Conservation (phyloP, 2,329 filamentous ascomycete species). For the Blumeria hordei region DNA sequence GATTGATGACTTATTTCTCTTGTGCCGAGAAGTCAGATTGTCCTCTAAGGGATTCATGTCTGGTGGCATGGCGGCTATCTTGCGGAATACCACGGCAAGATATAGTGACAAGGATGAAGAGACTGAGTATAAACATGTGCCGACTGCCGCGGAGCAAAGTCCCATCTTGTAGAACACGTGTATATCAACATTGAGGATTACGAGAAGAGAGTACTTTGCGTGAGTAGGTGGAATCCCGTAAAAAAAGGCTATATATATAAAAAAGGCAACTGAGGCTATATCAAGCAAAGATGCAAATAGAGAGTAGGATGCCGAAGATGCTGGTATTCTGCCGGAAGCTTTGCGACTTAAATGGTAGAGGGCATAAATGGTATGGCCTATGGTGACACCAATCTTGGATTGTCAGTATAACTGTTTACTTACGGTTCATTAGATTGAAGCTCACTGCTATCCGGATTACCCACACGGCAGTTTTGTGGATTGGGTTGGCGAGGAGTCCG, state of each 20-base stretch:
- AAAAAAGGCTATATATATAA: slow-evolving; percentile 28
- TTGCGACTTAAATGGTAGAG: slow-evolving; percentile 58
- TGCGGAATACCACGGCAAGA: slow-evolving; percentile 54
- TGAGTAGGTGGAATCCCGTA: neutral
- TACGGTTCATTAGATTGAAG: neutral
- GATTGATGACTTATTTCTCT: slow-evolving; percentile 38
- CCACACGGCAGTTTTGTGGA: slow-evolving; percentile 42
- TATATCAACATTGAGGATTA: slow-evolving; percentile 14
- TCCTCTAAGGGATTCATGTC: slow-evolving; percentile 90
- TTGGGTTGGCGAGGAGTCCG: slow-evolving; percentile 50
- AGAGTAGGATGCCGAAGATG: slow-evolving; percentile 71
- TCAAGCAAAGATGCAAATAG: slow-evolving; percentile 60
- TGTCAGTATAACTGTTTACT: slow-evolving; percentile 5
- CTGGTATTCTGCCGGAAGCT: slow-evolving; percentile 46
- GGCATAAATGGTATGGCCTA: slow-evolving; percentile 49
- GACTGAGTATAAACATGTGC: slow-evolving; percentile 43
- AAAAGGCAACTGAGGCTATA: slow-evolving; percentile 27
- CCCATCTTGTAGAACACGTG: slow-evolving; percentile 37
- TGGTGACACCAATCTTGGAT: slow-evolving; percentile 46
- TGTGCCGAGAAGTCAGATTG: slow-evolving; percentile 61
- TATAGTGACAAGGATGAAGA: slow-evolving; percentile 50
- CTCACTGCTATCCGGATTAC: slow-evolving; percentile 54
- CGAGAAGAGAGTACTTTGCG: neutral
- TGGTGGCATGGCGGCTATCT: slow-evolving; percentile 60
- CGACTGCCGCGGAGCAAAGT: slow-evolving; percentile 40